These are phyloP conservation scores for Primulina huaijiensis DNA, from an alignment of 257 asterid genomes.

Conservation along the genomic window DNA sequence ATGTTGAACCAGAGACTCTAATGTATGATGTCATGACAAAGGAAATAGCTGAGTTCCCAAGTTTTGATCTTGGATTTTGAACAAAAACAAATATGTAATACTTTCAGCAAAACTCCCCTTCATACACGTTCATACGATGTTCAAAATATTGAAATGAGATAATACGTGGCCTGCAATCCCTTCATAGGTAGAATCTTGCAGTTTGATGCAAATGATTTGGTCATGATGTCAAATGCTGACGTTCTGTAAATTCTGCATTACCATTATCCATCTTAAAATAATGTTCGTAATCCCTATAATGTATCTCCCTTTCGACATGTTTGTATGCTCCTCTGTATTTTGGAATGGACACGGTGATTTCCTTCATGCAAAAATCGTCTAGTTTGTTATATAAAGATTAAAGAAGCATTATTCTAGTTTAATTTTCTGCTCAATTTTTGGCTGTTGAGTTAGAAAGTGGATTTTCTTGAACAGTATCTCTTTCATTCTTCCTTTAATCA, in stretches of 20 bases:
- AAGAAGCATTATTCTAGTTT: neutral
- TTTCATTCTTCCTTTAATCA: neutral
- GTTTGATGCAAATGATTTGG: neutral
- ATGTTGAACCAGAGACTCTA: slow-evolving; percentile 18
- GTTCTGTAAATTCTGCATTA: neutral
- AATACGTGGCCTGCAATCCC: neutral
- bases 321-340: too few species aligned
- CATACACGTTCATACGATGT: neutral
- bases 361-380: too few species aligned
- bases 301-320: neutral
- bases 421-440: neutral
- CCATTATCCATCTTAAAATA: neutral
- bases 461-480: neutral
- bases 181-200: neutral
- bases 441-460: neutral
- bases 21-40: slow-evolving; percentile 23
- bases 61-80: slow-evolving; percentile 87
- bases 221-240: neutral
- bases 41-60: slow-evolving; percentile 46
- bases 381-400: too few species aligned
- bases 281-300: too few species aligned
- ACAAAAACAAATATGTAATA: slow-evolving; percentile 5
- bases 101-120: neutral
- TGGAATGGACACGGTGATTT: too few species aligned
- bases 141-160: too few species aligned